Percentiles rank a stretch among this genome's conserved stretches.
Conservation (phyloP, 1,284 basidiomycete genomes). For the Singerocomus rubriflavus region DNA sequence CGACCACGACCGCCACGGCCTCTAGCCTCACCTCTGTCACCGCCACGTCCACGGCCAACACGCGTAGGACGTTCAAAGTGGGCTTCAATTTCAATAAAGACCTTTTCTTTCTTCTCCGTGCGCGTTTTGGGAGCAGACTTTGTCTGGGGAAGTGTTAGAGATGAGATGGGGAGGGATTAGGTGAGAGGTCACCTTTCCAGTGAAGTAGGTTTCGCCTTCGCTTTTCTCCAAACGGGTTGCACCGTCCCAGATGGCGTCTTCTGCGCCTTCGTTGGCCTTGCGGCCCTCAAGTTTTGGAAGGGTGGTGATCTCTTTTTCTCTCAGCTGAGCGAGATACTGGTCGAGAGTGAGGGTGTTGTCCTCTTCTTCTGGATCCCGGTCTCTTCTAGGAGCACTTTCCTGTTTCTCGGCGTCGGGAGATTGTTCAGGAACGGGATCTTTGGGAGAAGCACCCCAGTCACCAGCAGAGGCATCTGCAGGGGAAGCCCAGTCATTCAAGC, state of each 20-base stretch:
- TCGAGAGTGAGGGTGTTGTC: constrained; percentile 90
- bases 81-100: constrained; percentile 74
- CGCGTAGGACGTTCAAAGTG: constrained; percentile 71
- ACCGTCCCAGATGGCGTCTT: constrained; percentile 59
- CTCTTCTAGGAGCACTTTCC: constrained; percentile 42
- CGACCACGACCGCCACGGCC: constrained; percentile 45
- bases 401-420: constrained; percentile 40
- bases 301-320: constrained; percentile 48
- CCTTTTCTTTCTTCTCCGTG: constrained; percentile 74
- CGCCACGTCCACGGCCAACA: constrained; percentile 47
- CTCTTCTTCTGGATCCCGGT: constrained; percentile 75
- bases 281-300: constrained; percentile 73
- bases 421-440: constrained; percentile 34
- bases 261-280: constrained; percentile 66
- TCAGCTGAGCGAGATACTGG: constrained; percentile 77
- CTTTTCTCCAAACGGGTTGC: constrained; percentile 58
- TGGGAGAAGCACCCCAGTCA: constrained; percentile 41
- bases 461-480: constrained; percentile 29
- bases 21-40: constrained; percentile 38
- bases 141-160: constrained; percentile 37
- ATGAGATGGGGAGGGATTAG: not conserved
- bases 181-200: constrained; percentile 58
- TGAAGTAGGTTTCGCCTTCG: constrained; percentile 67
- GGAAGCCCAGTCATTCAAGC: constrained; percentile 43
- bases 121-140: constrained; percentile 61